Evolutionary conservation across 108 stramenopile genomes (phyloP).

Genomic region (Ochromonas danica): DNA sequence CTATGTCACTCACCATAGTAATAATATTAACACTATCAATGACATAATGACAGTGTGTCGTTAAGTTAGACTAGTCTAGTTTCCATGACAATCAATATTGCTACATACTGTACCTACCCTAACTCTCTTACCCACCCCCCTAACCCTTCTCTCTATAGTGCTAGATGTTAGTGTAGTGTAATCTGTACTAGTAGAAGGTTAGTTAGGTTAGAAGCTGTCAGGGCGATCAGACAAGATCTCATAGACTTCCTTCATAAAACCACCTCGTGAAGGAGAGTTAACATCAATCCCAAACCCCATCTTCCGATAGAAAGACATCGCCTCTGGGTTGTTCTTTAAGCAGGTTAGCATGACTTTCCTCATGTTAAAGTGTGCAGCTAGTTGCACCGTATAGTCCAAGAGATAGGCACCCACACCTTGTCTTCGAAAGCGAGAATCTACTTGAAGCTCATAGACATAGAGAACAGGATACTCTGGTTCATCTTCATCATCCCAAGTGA

Average conservation of each 20-base stretch:
- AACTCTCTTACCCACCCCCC: no score
- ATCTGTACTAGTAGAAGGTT: no score
- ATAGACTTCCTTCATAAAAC: neutral
- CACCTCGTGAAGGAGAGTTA: constrained; percentile 22
- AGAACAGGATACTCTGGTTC: constrained; percentile 27
- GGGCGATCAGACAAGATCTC: constrained; percentile 10
- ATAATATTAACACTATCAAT: no score
- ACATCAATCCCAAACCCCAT: constrained; percentile 10
- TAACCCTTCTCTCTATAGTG: no score
- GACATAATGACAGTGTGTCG: no score
- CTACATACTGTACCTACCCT: no score
- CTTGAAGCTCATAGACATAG: constrained; percentile 14
- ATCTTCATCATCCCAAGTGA: constrained; percentile 36
- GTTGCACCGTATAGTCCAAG: neutral
- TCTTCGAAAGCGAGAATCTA: neutral
- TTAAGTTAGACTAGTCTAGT: no score
- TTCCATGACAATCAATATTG: no score
- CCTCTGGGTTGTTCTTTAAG: constrained; percentile 10
- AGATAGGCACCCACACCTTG: neutral
- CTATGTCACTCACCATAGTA: no score
- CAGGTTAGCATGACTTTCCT: constrained; percentile 23
- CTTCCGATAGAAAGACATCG: constrained; percentile 9
- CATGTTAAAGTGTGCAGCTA: neutral
- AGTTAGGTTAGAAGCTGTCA: no score
- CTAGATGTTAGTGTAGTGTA: no score